These are phyloP conservation scores for Tulasnella sp. DNA, from an alignment of 768 basidiomycete genomes.

Conservation along the genomic window DNA sequence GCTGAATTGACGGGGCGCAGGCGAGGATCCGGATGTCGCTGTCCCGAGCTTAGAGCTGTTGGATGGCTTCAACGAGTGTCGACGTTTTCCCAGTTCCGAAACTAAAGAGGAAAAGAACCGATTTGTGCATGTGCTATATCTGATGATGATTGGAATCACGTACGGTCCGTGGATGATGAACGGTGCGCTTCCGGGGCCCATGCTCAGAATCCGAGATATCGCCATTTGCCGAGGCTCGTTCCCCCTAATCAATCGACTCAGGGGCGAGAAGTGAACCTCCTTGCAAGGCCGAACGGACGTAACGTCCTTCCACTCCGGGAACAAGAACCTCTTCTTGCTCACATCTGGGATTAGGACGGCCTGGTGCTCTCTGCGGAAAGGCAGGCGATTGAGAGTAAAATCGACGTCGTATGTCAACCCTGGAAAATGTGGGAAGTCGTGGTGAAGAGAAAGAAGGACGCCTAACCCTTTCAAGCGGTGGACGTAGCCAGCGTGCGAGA, in stretches of 20 bases:
- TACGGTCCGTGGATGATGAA: constrained; percentile 18
- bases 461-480: neutral
- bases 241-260: neutral
- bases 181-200: neutral
- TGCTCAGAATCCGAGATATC: constrained; percentile 2
- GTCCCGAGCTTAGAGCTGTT: constrained; percentile 42
- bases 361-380: neutral
- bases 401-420: neutral
- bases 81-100: constrained; percentile 58
- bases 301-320: neutral
- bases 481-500: neutral
- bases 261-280: neutral
- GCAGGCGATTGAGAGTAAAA: neutral
- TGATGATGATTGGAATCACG: neutral
- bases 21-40: constrained; percentile 45
- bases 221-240: constrained; percentile 11
- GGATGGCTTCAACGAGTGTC: constrained; percentile 55
- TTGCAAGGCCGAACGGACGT: neutral
- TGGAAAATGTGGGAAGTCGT: neutral
- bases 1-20: constrained; percentile 61
- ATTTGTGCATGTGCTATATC: neutral
- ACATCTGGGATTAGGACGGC: neutral
- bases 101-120: neutral
- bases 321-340: neutral
- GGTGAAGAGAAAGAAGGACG: neutral